A percentile compares a stretch with the other conserved stretches of the same genome.
These are phyloP conservation scores for Diaporthe ilicicola DNA, from an alignment of 2,329 filamentous ascomycete genomes.

Conservation along the genomic window DNA sequence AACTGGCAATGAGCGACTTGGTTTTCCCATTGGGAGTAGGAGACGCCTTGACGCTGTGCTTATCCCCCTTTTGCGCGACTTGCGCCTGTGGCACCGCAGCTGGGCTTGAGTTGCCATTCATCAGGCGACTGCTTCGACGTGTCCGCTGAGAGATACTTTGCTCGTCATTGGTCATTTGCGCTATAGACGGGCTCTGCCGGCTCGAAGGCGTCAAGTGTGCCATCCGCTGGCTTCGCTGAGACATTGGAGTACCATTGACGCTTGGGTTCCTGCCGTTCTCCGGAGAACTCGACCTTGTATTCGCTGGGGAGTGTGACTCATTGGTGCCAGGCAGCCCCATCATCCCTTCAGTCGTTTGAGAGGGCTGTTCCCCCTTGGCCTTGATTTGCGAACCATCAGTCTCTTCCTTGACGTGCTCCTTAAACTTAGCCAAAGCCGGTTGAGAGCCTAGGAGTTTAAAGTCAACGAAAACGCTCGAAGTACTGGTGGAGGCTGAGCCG, in stretches of 20 bases:
- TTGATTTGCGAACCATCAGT: background rate
- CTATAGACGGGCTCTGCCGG: background rate
- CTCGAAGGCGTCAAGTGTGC: background rate
- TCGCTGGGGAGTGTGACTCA: background rate
- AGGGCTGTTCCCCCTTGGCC: background rate
- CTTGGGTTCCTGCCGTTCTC: background rate
- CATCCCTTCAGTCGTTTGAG: constrained; percentile 2
- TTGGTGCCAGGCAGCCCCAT: background rate
- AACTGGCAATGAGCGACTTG: constrained; percentile 6
- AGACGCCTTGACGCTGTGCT: background rate
- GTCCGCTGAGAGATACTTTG: constrained; percentile 6
- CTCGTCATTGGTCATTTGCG: background rate
- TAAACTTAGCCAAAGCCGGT: constrained; percentile 11
- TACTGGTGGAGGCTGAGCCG: constrained; percentile 24
- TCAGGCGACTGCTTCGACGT: constrained; percentile 1
- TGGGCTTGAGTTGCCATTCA: background rate
- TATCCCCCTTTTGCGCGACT: background rate
- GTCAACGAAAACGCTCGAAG: constrained; percentile 28
- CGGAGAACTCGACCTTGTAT: background rate
- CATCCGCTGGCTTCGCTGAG: background rate
- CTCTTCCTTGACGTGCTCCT: constrained; percentile 26
- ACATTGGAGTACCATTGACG: background rate
- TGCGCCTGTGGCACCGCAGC: background rate
- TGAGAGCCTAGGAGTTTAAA: constrained; percentile 30
- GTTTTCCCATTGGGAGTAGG: constrained; percentile 8